Base-by-base conservation (phyloP, 768 basidiomycete genomes). In the Piloderma croceum region DNA sequence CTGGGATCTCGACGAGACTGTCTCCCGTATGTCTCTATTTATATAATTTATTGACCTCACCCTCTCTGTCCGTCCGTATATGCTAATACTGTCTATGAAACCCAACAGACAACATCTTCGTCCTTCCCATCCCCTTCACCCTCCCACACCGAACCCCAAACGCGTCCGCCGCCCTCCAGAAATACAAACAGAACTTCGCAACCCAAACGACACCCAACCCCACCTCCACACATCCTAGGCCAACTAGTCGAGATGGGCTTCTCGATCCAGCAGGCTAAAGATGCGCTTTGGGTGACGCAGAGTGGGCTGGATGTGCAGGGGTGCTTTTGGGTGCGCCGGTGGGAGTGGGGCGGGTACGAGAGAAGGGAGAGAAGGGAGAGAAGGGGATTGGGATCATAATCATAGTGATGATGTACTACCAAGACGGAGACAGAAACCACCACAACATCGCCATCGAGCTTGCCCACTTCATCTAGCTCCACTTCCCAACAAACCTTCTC, bases 241-340 rank as follows among this genome's bases (percentile, higher is more conserved):
- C 86, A 90, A 57, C 76, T 97, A 22, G 85, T 96, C 22, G 90
- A 93, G 62, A 96, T 97, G 91, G 94, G 93, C 4, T 97, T 96
- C 64, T 77, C 88, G 0, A 70, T 84, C 18, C 60, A 74, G 13
- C 80, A 89, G 53, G 86, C 93, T 2, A 77, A 78, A 6, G 58
- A 70, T 18, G 92, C 93, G 0, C 75, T 97, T 1, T 72, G 76
- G 3, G 70, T 79, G 20, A 90, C 88, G 0, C 65, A 74, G 31
- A 74, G 74, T 0, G 82, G 81, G 0, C 56, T 80, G 38, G 82
- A 93, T 46, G 79, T 91, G 7, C 74, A 89, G 51, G 79, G 77
- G 5, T 92, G 93, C 1, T 54, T 92, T 19, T 90, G 93, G 37
- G 71, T n/a, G n/a, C n/a, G n/a, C n/a, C n/a, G n/a, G n/a, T n/a